Conservation (phyloP, 768 basidiomycete genomes). For the Paxillus involutus region DNA sequence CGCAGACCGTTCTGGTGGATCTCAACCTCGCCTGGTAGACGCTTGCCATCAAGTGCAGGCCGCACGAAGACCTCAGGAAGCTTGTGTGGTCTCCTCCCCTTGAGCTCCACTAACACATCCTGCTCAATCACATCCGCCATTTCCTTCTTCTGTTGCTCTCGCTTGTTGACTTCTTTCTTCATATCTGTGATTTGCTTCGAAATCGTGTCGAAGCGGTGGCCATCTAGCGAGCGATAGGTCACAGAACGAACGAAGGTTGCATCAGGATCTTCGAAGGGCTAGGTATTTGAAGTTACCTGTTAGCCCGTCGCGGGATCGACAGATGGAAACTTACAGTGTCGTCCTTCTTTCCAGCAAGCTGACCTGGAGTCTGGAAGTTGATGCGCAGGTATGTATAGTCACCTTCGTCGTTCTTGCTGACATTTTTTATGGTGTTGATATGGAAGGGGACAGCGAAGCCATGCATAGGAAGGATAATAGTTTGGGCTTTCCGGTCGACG, state of each 20-base stretch:
- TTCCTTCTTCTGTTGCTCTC: slow-evolving; percentile 96
- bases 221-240: slow-evolving; percentile 89
- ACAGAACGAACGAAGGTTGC: slow-evolving; percentile 95
- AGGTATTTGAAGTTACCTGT: not conserved
- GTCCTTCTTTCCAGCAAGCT: slow-evolving; percentile 97
- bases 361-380: slow-evolving; percentile 98
- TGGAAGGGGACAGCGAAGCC: slow-evolving; percentile 98
- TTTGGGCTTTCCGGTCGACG: slow-evolving; percentile 88
- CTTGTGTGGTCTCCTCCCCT: slow-evolving; percentile 81
- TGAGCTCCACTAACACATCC: slow-evolving; percentile 84
- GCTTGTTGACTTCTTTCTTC: slow-evolving; percentile 96
- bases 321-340: slow-evolving; percentile 66
- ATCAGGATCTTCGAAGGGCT: slow-evolving; percentile 97
- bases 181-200: slow-evolving; percentile 92
- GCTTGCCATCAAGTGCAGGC: slow-evolving; percentile 92
- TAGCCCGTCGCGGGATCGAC: slow-evolving; percentile 1
- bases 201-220: slow-evolving; percentile 84
- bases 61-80: slow-evolving; percentile 92
- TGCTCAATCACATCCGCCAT: slow-evolving; percentile 98
- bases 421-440: slow-evolving; percentile 97
- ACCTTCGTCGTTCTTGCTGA: slow-evolving; percentile 95
- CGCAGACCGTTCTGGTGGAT: slow-evolving; percentile 97
- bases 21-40: slow-evolving; percentile 95
- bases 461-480: slow-evolving; percentile 89
- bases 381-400: slow-evolving; percentile 93